These are phyloP conservation scores for Sporobolomyces pararoseus DNA, from an alignment of 768 basidiomycete genomes.

Conservation along the genomic window DNA sequence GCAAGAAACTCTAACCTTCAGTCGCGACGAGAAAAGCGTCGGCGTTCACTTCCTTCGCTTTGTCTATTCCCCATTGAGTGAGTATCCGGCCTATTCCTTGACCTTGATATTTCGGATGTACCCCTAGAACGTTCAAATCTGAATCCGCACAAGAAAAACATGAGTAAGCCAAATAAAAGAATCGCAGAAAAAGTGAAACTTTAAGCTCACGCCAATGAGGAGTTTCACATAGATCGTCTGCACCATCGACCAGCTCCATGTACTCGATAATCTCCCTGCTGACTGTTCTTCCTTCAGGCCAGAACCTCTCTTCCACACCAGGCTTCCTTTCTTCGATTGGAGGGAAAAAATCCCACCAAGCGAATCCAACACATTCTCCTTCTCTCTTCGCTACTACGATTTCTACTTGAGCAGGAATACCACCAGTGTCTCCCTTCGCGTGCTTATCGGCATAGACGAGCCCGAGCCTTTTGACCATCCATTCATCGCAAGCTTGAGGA, in stretches of 20 bases:
- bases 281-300: neutral
- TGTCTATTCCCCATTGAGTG: conserved; percentile 1
- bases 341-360: conserved; percentile 1
- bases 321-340: neutral
- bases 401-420: neutral
- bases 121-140: conserved; percentile 3
- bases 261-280: neutral
- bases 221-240: neutral
- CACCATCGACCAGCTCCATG: neutral
- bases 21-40: conserved; percentile 11
- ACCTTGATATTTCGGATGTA: neutral
- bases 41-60: neutral
- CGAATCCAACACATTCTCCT: neutral
- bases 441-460: neutral
- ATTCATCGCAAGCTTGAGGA: neutral
- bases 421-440: neutral
- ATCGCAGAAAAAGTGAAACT: neutral
- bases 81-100: neutral
- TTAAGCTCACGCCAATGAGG: conserved; percentile 4
- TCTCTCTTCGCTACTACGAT: conserved; percentile 2
- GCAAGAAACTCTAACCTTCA: neutral
- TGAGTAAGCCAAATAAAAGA: neutral
- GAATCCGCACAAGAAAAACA: neutral
- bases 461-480: neutral
- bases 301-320: conserved; percentile 1